Evolutionary conservation across 2,329 filamentous ascomycete genomes (phyloP).

Genomic region (Calonectria henricotiae): DNA sequence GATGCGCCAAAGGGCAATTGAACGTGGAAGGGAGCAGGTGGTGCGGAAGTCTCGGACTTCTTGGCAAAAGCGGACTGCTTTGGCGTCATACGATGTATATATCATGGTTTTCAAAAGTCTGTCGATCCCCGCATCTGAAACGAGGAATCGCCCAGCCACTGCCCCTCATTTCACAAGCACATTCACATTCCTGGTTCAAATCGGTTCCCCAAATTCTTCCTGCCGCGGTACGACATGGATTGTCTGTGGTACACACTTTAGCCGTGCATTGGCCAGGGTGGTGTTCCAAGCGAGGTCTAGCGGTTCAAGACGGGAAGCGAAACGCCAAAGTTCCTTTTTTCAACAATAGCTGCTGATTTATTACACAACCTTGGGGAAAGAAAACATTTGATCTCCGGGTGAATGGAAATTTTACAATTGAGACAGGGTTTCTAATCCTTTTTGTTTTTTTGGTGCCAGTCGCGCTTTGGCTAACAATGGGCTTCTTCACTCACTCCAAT

Average conservation of each 20-base stretch:
- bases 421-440: too few relatives aligned
- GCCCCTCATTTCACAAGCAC: constrained; percentile 22
- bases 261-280: constrained; percentile 9
- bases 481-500: too few relatives aligned
- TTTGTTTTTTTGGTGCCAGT: too few relatives aligned
- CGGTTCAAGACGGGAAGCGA: neutral
- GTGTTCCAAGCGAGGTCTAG: neutral
- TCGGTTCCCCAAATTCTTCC: neutral
- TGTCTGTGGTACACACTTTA: constrained; percentile 4
- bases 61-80: neutral
- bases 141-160: constrained; percentile 6
- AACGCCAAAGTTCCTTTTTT: neutral
- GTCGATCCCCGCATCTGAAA: constrained; percentile 9
- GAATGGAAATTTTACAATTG: too few relatives aligned
- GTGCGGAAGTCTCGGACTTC: constrained; percentile 23
- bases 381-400: neutral
- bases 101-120: constrained; percentile 5
- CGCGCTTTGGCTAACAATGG: too few relatives aligned
- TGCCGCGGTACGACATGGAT: constrained; percentile 16
- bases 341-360: neutral
- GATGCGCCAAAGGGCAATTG: neutral
- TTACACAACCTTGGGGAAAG: neutral
- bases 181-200: neutral
- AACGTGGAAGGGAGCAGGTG: neutral
- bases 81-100: constrained; percentile 1